Base-by-base conservation (phyloP, 192 early-diverging fungal genomes). In the Mortierella antarctica region DNA sequence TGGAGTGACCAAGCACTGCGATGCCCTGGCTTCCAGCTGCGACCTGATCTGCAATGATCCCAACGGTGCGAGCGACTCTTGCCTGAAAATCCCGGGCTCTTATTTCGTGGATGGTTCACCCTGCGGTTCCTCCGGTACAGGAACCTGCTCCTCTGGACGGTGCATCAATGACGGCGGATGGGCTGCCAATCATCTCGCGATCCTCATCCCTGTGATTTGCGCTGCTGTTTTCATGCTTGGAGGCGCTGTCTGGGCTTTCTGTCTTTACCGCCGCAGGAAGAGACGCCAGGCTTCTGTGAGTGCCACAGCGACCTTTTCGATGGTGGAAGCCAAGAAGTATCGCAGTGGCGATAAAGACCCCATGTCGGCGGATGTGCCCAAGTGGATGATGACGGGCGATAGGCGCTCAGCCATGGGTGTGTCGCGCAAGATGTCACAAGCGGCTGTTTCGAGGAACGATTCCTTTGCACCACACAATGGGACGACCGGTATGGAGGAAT, bases 101-200 rank as follows among this genome's bases (percentile, higher is more conserved):
- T 83, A 83, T 68, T 92, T 93, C 64, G 79, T 89, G 13, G 91
- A 93, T 53, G 92, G 91, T 42, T 89, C 91, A 0, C 83, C 87
- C 18, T 93, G 92, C 68, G 92, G 91, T 40, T 47, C 47, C 12
- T 65, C 47, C 1, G 83, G 82, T 62, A 70, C 67, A 42, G 91
- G 92, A 31, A 65, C 47, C 14, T 94, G 93, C 72, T 74, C 73
- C 65, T 84, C 85, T 6, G 92, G 91, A 2, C 84, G 82, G 18
- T 88, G 87, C 55, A 20, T 48, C n/a, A 42, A 59, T 5, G 56
- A 55, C 5, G 62, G 63, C 13, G 57, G 63, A 1, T 73, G 71
- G 71, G 50, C 56, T 4, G 23, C 18, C 9, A 65, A 59, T 40
- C 46, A 73, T 23, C 55, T 73, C 7, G 14, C 40, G 62, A 65